Base-by-base conservation (phyloP, 2,329 filamentous ascomycete genomes). In the Monosporascus sp. region DNA sequence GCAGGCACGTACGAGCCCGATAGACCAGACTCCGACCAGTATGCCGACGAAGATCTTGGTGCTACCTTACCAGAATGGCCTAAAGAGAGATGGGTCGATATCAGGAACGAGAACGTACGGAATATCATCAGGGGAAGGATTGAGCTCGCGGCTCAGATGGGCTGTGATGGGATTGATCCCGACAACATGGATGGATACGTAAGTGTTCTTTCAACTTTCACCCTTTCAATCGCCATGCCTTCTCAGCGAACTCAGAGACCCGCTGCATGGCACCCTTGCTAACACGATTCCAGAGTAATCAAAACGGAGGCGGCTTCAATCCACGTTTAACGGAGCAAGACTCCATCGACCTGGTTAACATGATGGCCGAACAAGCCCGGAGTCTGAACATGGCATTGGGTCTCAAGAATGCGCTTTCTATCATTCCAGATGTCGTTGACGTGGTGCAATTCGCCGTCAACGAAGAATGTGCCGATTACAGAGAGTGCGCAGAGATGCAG, bases 101-200 rank as follows among this genome's bases (percentile, higher is more conserved):
- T 84, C 18, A 75, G 72, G 48, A 84, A 80, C 57, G 52, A 70
- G 2, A 77, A 75, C 44, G 83, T 90, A n/a, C 75, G 85, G 7
- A 70, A 70, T 18, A 85, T 90, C 62, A 89, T 90, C 85, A 70
- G 70, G 51, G 63, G 68, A 36, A 77, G 86, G 22, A 79, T 90
- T 37, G 73, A 80, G 47, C 62, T 83, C 41, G 87, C 87, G 0
- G 68, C 68, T 18, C 55, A 74, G 25, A 87, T 87, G 65, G 83
- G 83, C 5, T 89, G 86, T 60, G 79, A 87, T 62, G 87, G 80
- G 5, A 78, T 89, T 7, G 86, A 89, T 65, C 83, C 86, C 0
- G 86, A 89, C 64, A 89, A 89, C 59, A 78, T 89, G 6, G 86
- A 88, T 62, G 84, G 77, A 3, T 88, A 82, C 64, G 75, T 78